phyloP scores from a whole-genome alignment of 176 grass and related monocot genomes.

The Carex littledalei region DNA sequence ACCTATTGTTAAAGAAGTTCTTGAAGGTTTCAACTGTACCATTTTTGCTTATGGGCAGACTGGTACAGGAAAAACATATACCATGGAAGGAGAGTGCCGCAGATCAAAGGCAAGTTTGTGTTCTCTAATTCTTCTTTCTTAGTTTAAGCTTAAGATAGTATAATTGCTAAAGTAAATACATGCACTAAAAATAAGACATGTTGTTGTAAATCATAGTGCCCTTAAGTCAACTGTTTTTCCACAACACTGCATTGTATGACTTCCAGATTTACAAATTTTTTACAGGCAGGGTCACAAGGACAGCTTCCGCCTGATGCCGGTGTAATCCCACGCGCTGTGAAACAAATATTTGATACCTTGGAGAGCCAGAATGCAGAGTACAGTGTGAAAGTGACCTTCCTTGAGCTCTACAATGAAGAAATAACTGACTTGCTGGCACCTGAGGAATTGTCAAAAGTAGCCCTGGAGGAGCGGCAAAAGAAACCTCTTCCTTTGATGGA shows the following conservation, averaged over 20 bases:
- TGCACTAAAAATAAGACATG: not conserved
- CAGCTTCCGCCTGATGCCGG: constrained; percentile 79
- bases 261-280: constrained; percentile 3
- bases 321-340: constrained; percentile 92
- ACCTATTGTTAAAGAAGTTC: constrained; percentile 93
- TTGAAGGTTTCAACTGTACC: constrained; percentile 96
- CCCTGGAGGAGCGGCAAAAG: constrained; percentile 77
- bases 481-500: constrained; percentile 90
- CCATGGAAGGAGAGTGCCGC: constrained; percentile 96
- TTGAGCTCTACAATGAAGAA: constrained; percentile 97
- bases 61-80: constrained; percentile 90
- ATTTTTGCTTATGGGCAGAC: constrained; percentile 98
- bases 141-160: not conserved
- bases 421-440: constrained; percentile 95
- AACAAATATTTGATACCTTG: constrained; percentile 92
- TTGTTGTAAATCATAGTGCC: not conserved
- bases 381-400: constrained; percentile 94
- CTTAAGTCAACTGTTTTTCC: not conserved
- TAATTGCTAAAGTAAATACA: not conserved
- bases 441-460: constrained; percentile 76
- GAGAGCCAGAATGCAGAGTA: constrained; percentile 95
- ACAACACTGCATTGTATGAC: not conserved
- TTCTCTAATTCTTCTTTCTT: not conserved
- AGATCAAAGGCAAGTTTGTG: constrained; percentile 65
- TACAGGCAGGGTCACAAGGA: constrained; percentile 56